Percentiles rank a stretch among this genome's conserved stretches.
These are phyloP conservation scores for Rhinocladiella mackenziei DNA, from an alignment of 2,329 filamentous ascomycete species.

Conservation along the genomic window DNA sequence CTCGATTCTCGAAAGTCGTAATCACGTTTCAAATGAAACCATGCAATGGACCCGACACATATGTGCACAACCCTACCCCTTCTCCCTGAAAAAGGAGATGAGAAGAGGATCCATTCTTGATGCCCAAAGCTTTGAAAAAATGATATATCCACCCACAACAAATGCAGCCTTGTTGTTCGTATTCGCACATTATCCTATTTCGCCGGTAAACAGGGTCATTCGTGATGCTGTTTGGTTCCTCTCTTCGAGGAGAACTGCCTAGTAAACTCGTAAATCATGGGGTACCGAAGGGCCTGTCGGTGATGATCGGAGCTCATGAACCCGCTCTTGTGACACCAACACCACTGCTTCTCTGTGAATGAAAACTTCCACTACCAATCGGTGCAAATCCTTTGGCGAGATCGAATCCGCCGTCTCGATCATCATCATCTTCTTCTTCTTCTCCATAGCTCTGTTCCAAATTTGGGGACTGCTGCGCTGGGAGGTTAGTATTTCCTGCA, in stretches of 20 bases:
- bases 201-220: neutral
- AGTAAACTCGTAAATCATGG: too few relatives aligned
- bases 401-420: constrained; percentile 46
- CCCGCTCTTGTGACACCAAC: constrained; percentile 20
- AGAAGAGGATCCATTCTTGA: neutral
- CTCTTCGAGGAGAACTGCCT: neutral
- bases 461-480: too few relatives aligned
- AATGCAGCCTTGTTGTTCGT: neutral
- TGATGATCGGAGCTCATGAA: constrained; percentile 7
- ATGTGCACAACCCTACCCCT: neutral
- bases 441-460: too few relatives aligned
- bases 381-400: constrained; percentile 47
- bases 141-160: too few relatives aligned
- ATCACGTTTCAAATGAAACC: neutral
- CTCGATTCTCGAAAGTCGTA: neutral
- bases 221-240: neutral
- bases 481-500: too few relatives aligned
- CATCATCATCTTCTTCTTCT: constrained; percentile 34
- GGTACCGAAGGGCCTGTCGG: neutral
- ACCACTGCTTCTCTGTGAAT: constrained; percentile 24
- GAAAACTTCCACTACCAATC: constrained; percentile 36
- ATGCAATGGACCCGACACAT: constrained; percentile 1
- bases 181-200: neutral
- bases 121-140: neutral
- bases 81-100: neutral